Evolutionary conservation across 208 protist genomes (phyloP).

Genomic region (Lotmaria passim): DNA sequence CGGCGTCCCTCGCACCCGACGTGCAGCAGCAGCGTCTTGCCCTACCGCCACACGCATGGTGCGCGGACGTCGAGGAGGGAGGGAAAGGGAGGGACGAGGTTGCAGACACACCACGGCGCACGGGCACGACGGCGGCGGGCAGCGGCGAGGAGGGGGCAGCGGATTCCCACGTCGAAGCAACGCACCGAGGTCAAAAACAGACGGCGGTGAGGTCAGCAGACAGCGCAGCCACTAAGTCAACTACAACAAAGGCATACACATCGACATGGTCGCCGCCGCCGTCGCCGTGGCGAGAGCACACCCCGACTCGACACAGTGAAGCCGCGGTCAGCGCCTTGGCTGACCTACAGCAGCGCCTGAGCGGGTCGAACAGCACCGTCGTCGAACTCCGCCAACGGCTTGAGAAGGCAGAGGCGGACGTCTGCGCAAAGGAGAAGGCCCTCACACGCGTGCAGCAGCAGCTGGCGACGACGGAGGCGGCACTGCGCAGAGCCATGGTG

Average conservation of each 20-base stretch:
- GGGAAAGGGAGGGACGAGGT: too few relatives aligned
- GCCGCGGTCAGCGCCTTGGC: conserved; percentile 63
- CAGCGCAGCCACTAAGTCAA: neutral
- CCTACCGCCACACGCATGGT: neutral
- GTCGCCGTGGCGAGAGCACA: conserved; percentile 15
- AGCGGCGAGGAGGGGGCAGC: too few relatives aligned
- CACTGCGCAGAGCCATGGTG: neutral
- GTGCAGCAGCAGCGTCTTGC: neutral
- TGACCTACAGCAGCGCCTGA: conserved; percentile 56
- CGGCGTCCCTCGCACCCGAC: neutral
- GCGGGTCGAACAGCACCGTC: conserved; percentile 29
- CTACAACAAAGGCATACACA: neutral
- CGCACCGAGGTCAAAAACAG: too few relatives aligned
- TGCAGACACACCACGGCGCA: too few relatives aligned
- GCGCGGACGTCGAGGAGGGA: too few relatives aligned
- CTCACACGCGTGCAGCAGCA: conserved; percentile 15
- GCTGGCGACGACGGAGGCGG: conserved; percentile 14
- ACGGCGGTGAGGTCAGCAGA: too few relatives aligned
- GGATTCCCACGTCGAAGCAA: too few relatives aligned
- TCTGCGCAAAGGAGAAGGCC: conserved; percentile 4
- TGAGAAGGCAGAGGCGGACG: conserved; percentile 10
- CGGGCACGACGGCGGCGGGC: too few relatives aligned
- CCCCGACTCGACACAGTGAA: conserved; percentile 34
- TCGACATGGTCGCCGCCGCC: neutral
- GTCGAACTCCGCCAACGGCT: conserved; percentile 27